phyloP scores from a whole-genome alignment of 139 green algal genomes.

The Coelastrella sp. region DNA sequence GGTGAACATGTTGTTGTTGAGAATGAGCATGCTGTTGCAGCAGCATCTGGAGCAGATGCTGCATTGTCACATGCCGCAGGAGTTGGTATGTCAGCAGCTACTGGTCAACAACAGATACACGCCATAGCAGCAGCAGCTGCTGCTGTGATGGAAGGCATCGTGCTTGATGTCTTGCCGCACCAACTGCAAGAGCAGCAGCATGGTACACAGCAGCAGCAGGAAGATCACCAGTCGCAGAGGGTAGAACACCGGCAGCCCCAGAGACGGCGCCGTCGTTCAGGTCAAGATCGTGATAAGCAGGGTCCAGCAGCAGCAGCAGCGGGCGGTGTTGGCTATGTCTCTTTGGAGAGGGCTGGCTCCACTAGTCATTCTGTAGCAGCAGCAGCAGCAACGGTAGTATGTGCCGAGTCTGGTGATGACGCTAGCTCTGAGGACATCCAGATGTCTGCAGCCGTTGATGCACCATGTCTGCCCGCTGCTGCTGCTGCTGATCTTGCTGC shows the following conservation, averaged over 20 bases:
- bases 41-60: not conserved
- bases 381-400: conserved; percentile 7
- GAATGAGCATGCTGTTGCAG: conserved; percentile 13
- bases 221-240: not conserved
- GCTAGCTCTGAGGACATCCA: conserved; percentile 14
- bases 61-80: not conserved
- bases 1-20: not conserved
- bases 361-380: not conserved
- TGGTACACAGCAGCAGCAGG: not conserved
- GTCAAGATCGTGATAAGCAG: not conserved
- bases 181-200: not conserved
- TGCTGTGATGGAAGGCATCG: not conserved
- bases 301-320: not conserved
- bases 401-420: not conserved
- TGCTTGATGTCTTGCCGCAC: not conserved
- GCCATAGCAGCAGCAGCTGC: not conserved
- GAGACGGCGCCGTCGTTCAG: conserved; percentile 9
- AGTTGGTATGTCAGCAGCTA: not conserved
- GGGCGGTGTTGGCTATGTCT: not conserved
- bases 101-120: not conserved
- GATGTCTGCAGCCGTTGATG: not conserved
- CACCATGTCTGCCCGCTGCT: not conserved
- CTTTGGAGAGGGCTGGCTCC: not conserved
- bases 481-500: conserved; percentile 27
- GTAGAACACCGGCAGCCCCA: conserved; percentile 22